Base-by-base conservation (phyloP, 768 basidiomycete genomes). In the Amanita phalloides region DNA sequence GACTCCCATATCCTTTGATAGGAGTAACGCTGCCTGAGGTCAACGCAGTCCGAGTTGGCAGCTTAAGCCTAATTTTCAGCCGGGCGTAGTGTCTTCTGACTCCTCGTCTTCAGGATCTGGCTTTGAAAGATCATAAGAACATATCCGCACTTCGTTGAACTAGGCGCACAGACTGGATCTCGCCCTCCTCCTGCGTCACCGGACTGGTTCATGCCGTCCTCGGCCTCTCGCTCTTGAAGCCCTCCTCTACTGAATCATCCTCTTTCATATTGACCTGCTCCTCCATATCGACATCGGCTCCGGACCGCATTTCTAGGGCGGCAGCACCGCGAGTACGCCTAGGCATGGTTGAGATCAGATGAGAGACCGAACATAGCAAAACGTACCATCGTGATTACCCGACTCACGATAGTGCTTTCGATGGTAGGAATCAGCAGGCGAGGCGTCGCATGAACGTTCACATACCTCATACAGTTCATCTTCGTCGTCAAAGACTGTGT, bases 51-150 rank as follows among this genome's bases (percentile, higher is more conserved):
- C 42, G 68, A 20, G 69, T 65, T 13, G 78, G 77, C 3, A 82
- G 61, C 58, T 78, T 84, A 41, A 83, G 69, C 61, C 75, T 83
- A 59, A 84, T 84, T 57, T 78, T 81, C 20, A 84, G 71, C 5
- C 74, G 69, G 35, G 32, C 4, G 30, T 39, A 11, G 23, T 25
- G 23, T 33, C 70, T 3, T 59, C 69, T 8, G 72, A 73, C 43
- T 69, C 73, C 2, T 64, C 65, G n/a, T 62, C 64, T 6, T 62
- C 67, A 21, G 50, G 62, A 0, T 65, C 66, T 7, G 62, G 64
- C 8, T 62, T n/a, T 48, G 26, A 48, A 48, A 0, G 14, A 21
- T 21, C 32, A 48, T 25, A 26, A 11, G 38, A 35, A 25, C 28
- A n/a, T 11, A 49, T 38, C 21, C 9, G 8, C 35, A 11, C 7